Conservation (phyloP, 164 flowering plant genomes). For the Liriodendron chinense region DNA sequence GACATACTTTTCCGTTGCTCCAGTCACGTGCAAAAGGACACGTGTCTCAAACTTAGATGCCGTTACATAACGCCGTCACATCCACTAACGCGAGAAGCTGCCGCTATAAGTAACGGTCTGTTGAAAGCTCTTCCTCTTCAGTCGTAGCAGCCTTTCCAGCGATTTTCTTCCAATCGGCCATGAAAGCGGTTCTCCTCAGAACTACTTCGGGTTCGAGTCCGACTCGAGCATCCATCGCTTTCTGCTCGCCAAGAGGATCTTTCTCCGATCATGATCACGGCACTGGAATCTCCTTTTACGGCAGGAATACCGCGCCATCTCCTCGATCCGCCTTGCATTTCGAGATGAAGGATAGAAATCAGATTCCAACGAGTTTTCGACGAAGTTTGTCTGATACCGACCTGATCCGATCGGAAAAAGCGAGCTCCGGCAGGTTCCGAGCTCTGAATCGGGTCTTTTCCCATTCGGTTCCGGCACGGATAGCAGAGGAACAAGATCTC, state of each 20-base stretch:
- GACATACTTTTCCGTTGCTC: background rate
- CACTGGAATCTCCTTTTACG: constrained; percentile 24
- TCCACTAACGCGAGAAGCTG: background rate
- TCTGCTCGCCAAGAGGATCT: constrained; percentile 24
- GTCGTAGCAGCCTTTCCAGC: background rate
- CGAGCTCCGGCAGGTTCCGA: background rate
- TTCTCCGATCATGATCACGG: constrained; percentile 21
- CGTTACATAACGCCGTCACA: background rate
- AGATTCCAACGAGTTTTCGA: constrained; percentile 21
- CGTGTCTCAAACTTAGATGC: background rate
- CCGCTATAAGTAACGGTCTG: background rate
- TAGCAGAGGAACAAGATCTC: constrained; percentile 37
- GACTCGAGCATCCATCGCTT: background rate
- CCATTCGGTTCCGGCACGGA: constrained; percentile 31
- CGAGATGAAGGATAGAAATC: constrained; percentile 11
- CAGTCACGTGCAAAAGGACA: background rate
- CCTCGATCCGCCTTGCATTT: constrained; percentile 21
- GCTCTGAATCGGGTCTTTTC: constrained; percentile 19
- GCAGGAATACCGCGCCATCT: constrained; percentile 14
- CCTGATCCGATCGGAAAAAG: constrained; percentile 21
- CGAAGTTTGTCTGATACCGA: constrained; percentile 43
- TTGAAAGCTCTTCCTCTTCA: background rate
- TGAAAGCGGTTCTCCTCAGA: constrained; percentile 3
- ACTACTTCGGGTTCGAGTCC: background rate
- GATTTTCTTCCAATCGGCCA: background rate